Evolutionary conservation across 208 protist genomes (phyloP), one percentile per base, ranked within the genome.

Genomic region (Crithidia brevicula): DNA sequence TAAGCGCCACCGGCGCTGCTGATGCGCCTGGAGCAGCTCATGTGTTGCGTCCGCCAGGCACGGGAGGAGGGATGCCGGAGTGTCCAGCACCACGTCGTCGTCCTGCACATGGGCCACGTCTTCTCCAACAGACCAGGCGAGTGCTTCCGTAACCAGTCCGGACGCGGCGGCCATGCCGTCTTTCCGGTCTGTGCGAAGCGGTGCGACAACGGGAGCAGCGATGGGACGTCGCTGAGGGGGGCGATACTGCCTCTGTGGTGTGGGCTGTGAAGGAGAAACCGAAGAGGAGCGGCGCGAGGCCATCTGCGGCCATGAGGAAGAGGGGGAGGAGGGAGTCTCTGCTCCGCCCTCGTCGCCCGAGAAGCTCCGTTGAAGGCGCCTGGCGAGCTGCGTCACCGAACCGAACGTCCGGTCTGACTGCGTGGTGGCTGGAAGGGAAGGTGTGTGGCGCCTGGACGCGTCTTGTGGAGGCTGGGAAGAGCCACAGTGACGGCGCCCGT

Each of bases 1-100:
- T 47, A n/a, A 4, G 27, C 18, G 25, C 0, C 61, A 40, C 15
- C n/a, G 36, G 0, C 33, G 28, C 16, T 45, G 36, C 10, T 51
- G 47, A 11, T 67, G 47, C 16, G 69, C 23, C 15, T 3, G 22
- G 40, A 25, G 25, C 59, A 62, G 54, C 53, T 72, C 66, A 10
- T 57, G 34, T 6, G 38, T 22, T 1, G 33, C 36, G 3, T 43
- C 16, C 0, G 53, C 46, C 11, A 74, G 28, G 45, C 65, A 58
- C 0, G 70, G 70, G 9, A 81, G 51, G 0, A 88, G 75, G 16
- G 78, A 45, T 3, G 69, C 62, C 0, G 83, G 83, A 11, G 70
- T 75, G 36, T 81, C 69, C 20, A 88, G 70, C 20, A 88, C 72
- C 25, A 88, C 71, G 58, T 85, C 82, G 43, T 88, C 83, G 54